Evolutionary conservation across 2,329 filamentous ascomycete genomes (phyloP), one percentile per base, ranked within the genome.

Genomic region (Trichoderma brevicompactum): DNA sequence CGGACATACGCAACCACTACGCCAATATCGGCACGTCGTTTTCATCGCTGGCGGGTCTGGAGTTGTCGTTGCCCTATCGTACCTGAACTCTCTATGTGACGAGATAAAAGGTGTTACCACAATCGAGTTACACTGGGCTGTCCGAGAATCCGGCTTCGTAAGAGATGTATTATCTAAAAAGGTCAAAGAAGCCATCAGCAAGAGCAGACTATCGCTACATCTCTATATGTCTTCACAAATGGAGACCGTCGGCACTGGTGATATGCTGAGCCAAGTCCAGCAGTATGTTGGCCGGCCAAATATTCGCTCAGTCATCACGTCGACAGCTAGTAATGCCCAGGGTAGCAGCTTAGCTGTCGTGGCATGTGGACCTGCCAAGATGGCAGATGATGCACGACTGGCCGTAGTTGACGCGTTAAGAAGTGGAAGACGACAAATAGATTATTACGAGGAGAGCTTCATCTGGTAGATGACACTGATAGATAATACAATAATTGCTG

Each of bases 21-120:
- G 78, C 46, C 67, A 68, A 1, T 82, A 80, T 49, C 73, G 77
- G 12, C 74, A 75, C 23, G 69, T 82, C 1, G 65, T 82, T 0
- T 82, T 82, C 64, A 69, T 83, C 5, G 78, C 79, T 0, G 81
- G 81, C 0, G 81, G 81, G 0, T 82, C 79, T 53, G 81, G 81
- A 0, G 76, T 83, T 13, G 80, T 80, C 15, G 75, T 79, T 0
- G 74, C 80, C 0, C 68, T 82, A 0, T 78, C 80, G 1, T 79
- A 82, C 62, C 68, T 81, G 2, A 67, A 70, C 0, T 52, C 63
- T 0, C 71, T 81, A 7, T 68, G 73, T 1, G 66, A 58, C 3
- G 32, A 64, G 5, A 48, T 61, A 0, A 64, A 66, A 4, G 60
- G 62, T 1, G 69, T 71, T 0, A 69, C 67, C 23, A 70, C 71